Percentiles rank a stretch among this genome's conserved stretches.
Conservation (phyloP, 352 stramenopile genomes). For the Phytopythium delawarense region DNA sequence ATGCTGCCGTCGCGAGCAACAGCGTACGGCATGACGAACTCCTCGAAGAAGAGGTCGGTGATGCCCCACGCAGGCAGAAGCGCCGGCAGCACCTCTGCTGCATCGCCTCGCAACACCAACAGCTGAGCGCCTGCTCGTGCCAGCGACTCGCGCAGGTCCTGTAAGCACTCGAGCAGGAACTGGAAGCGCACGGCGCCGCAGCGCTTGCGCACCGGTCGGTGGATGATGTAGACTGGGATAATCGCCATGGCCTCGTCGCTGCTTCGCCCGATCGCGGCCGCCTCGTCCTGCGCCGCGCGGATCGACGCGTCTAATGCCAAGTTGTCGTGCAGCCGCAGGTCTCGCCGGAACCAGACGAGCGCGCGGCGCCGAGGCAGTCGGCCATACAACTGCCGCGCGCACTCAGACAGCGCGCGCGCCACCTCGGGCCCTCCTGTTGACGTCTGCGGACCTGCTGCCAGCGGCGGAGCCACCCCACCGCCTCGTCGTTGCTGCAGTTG, state of each 20-base stretch:
- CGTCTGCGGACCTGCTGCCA: background rate
- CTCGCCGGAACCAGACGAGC: constrained; percentile 92
- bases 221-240: constrained; percentile 85
- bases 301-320: constrained; percentile 79
- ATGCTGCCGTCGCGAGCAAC: constrained; percentile 41
- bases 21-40: constrained; percentile 47
- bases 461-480: background rate
- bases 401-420: background rate
- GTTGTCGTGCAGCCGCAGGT: constrained; percentile 96
- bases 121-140: constrained; percentile 29
- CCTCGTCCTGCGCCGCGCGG: constrained; percentile 12
- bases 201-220: constrained; percentile 67
- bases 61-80: constrained; percentile 54
- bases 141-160: constrained; percentile 59
- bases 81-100: constrained; percentile 43
- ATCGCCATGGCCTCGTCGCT: constrained; percentile 22
- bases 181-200: constrained; percentile 72
- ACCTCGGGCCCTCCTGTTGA: background rate
- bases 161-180: constrained; percentile 91
- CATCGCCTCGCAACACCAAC: constrained; percentile 54
- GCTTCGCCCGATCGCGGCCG: background rate
- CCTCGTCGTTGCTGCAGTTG: background rate
- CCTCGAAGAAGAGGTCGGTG: constrained; percentile 71
- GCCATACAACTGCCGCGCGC: background rate
- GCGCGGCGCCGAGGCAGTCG: constrained; percentile 25